Evolutionary conservation across 768 basidiomycete species (phyloP).

Genomic region (Lactifluus piperatus): DNA sequence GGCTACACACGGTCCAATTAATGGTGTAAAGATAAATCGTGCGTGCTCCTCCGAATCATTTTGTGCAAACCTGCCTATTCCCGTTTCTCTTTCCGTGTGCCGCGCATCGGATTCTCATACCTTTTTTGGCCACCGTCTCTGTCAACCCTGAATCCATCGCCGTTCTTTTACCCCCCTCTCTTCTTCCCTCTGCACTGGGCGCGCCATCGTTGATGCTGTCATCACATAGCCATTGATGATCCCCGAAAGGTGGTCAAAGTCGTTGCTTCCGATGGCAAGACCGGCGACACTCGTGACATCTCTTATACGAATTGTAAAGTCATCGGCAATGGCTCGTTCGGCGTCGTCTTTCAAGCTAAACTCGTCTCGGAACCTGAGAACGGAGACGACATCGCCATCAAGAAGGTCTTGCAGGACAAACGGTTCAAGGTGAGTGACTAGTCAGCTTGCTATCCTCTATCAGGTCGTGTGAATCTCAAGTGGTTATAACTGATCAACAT

Average conservation of each 20-base stretch:
- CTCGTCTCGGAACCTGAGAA: constrained; percentile 59
- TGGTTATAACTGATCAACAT: constrained; percentile 2
- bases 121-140: constrained; percentile 19
- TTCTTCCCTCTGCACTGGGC: constrained; percentile 26
- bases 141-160: constrained; percentile 9
- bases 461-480: neutral
- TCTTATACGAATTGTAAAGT: constrained; percentile 97
- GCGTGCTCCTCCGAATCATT: constrained; percentile 30
- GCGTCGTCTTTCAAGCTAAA: constrained; percentile 95
- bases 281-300: constrained; percentile 79
- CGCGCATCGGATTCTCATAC: constrained; percentile 26
- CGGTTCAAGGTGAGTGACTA: constrained; percentile 87
- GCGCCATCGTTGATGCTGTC: constrained; percentile 20
- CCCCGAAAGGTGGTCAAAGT: constrained; percentile 96
- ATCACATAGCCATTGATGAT: constrained; percentile 74
- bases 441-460: neutral
- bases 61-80: constrained; percentile 4
- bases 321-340: constrained; percentile 97
- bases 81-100: constrained; percentile 19
- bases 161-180: neutral
- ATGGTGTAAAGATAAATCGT: constrained; percentile 79
- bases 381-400: constrained; percentile 92
- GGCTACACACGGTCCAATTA: constrained; percentile 70
- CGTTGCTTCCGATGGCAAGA: constrained; percentile 89
- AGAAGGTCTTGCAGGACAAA: constrained; percentile 99